Conservation (phyloP, 352 stramenopile species). For the Globisporangium nagaii region DNA sequence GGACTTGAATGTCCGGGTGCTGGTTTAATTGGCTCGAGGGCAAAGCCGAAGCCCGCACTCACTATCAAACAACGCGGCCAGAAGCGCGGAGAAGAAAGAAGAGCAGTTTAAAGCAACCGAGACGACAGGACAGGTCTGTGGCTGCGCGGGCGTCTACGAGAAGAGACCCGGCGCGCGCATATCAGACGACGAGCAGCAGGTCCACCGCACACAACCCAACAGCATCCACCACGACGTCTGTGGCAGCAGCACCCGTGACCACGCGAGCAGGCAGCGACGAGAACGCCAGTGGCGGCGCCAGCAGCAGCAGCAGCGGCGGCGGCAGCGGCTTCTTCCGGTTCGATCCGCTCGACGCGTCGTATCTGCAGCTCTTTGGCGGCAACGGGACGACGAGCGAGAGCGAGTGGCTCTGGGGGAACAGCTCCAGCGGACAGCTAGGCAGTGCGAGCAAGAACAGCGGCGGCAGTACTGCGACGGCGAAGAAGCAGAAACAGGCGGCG, state of each 20-base stretch:
- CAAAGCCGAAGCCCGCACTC: too few relatives aligned
- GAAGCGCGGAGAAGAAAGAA: conserved; percentile 8
- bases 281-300: conserved; percentile 5
- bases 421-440: conserved; percentile 6
- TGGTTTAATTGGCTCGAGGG: too few relatives aligned
- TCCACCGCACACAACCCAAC: not conserved
- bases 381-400: conserved; percentile 3
- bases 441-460: not conserved
- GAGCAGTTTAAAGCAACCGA: not conserved
- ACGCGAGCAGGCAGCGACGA: conserved; percentile 15
- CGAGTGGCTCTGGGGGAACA: conserved; percentile 23
- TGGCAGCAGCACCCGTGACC: conserved; percentile 13
- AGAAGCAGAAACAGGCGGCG: conserved; percentile 6
- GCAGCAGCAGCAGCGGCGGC: conserved; percentile 5
- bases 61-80: not conserved
- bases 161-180: not conserved
- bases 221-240: conserved; percentile 29
- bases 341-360: conserved; percentile 7
- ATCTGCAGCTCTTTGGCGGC: conserved; percentile 8
- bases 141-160: not conserved
- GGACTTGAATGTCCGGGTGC: too few relatives aligned
- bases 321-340: conserved; percentile 12
- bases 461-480: too few relatives aligned
- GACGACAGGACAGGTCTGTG: not conserved
- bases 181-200: not conserved